These are phyloP conservation scores for Peziza echinospora DNA, from an alignment of 495 filamentous ascomycete genomes.

Conservation along the genomic window DNA sequence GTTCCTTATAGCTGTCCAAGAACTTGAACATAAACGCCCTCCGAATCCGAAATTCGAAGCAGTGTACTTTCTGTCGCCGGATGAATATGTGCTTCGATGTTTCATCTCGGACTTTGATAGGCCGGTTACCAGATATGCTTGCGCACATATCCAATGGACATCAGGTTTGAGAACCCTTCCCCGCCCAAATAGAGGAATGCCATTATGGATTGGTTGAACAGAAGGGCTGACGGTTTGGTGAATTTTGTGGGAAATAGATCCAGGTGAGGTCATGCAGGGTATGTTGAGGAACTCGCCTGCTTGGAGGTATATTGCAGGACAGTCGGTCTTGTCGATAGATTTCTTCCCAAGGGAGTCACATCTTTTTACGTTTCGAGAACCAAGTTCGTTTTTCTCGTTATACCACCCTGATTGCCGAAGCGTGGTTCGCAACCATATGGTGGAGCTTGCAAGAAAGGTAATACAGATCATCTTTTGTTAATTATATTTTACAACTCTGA, in stretches of 20 bases:
- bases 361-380: conserved; percentile 74
- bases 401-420: conserved; percentile 80
- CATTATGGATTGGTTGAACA: conserved; percentile 23
- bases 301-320: conserved; percentile 47
- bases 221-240: no score
- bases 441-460: conserved; percentile 42
- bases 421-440: conserved; percentile 58
- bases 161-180: conserved; percentile 30
- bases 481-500: conserved; percentile 16
- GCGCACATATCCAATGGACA: conserved; percentile 65
- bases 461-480: not conserved
- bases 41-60: conserved; percentile 77
- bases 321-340: conserved; percentile 58
- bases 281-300: conserved; percentile 26
- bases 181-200: not conserved
- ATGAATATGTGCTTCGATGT: conserved; percentile 75
- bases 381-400: conserved; percentile 79
- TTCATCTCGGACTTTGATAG: conserved; percentile 77
- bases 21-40: conserved; percentile 63
- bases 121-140: conserved; percentile 39
- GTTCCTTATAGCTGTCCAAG: conserved; percentile 50
- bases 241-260: not conserved
- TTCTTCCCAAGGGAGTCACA: conserved; percentile 82
- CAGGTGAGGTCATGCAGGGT: conserved; percentile 10
- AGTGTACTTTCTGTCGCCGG: conserved; percentile 70